Base-by-base conservation (phyloP, 1,139 yeast species). In the Sugiyamaella sp. region DNA sequence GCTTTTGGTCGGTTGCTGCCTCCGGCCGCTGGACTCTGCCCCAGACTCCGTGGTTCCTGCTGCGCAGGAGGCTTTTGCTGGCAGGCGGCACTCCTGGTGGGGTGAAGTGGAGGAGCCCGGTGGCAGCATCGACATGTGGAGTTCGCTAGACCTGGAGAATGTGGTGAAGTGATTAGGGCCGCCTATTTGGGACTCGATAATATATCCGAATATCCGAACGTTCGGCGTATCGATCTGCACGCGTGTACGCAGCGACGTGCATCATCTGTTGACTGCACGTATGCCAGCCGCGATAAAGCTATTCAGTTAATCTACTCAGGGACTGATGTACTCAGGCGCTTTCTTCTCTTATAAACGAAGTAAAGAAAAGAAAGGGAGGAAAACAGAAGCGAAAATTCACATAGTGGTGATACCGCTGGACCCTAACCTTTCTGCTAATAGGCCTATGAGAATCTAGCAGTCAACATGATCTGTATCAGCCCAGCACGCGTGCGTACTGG, bases 21-120 rank as follows among this genome's bases (percentile, higher is more conserved):
- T 29, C 35, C 35, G 35, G 35, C 35, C 14, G 35, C 35, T 29
- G 35, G 35, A 14, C 35, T 6, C 35, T 29, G 35, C 35, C 35
- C 35, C 35, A 29, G 35, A 29, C 35, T 14, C 35, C 35, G 35
- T 29, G 14, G 35, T 14, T 29, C 29, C 29, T 24, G 35, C 35
- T 29, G 8, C 35, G 35, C 35, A n/a, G n/a, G n/a, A n/a, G n/a
- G n/a, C n/a, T n/a, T n/a, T n/a, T n/a, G n/a, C n/a, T n/a, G n/a
- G n/a, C n/a, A n/a, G n/a, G n/a, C n/a, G n/a, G n/a, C n/a, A n/a
- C n/a, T n/a, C n/a, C n/a, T n/a, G n/a, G n/a, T n/a, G n/a, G n/a
- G n/a, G n/a, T n/a, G n/a, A n/a, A n/a, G n/a, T n/a, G n/a, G n/a
- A n/a, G n/a, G n/a, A n/a, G n/a, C n/a, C n/a, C n/a, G n/a, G n/a